phyloP scores from a whole-genome alignment of 2,329 filamentous ascomycete species.

The Byssothecium circinans region DNA sequence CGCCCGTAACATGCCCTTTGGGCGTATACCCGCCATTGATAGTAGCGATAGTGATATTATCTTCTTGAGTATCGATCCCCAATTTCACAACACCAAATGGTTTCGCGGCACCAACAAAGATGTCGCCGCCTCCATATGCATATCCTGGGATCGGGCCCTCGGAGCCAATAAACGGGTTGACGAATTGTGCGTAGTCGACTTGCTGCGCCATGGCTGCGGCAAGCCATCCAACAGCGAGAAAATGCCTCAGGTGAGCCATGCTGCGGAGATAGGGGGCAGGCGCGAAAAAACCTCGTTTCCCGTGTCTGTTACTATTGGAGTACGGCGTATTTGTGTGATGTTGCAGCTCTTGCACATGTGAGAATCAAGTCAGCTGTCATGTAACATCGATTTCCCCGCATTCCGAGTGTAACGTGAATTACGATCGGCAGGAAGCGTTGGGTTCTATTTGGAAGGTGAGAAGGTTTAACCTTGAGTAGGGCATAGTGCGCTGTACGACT shows the following conservation, averaged over 20 bases:
- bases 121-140: slow-evolving; percentile 45
- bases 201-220: slow-evolving; percentile 2
- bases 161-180: slow-evolving; percentile 56
- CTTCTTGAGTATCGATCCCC: slow-evolving; percentile 39
- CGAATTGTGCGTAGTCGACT: slow-evolving; percentile 47
- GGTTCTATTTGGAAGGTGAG: background rate
- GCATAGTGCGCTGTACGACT: background rate
- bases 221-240: background rate
- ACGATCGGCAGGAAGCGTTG: background rate
- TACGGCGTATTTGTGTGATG: background rate
- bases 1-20: slow-evolving; percentile 38
- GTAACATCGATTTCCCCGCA: slow-evolving; percentile 5
- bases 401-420: background rate
- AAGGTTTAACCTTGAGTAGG: background rate
- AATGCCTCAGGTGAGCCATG: slow-evolving; percentile 1
- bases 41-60: slow-evolving; percentile 21
- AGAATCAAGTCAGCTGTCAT: background rate
- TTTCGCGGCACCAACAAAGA: slow-evolving; percentile 36
- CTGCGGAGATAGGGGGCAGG: background rate
- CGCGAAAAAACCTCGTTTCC: background rate
- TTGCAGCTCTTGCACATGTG: slow-evolving; percentile 1
- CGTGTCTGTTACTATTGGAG: background rate
- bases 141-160: slow-evolving; percentile 50
- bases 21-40: slow-evolving; percentile 44
- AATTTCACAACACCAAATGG: slow-evolving; percentile 42